Evolutionary conservation across 495 filamentous ascomycete genomes (phyloP), one percentile per base, ranked within the genome.

Genomic region (Aspergillus carlsbadensis): DNA sequence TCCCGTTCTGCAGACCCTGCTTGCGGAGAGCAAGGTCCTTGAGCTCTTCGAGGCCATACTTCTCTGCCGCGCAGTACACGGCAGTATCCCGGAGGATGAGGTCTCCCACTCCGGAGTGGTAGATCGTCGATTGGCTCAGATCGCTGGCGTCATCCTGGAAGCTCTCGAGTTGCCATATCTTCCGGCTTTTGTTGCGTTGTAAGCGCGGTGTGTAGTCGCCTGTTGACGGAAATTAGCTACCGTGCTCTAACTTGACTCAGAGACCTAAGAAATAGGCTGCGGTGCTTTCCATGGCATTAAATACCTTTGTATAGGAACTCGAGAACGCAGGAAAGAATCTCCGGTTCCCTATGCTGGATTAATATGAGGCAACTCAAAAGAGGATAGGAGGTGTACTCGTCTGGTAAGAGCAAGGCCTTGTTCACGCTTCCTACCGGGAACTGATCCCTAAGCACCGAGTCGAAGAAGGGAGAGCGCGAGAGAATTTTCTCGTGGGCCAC

Each of bases 31-130:
- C 84, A 69, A 97, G 81, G 61, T 82, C 81, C 80, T 96, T 92
- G 70, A 97, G 83, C 61, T 91, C 90, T 44, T 90, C 87, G 69
- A 97, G 81, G 61, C 83, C 87, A 73, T 89, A 96, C 66, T 84
- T 86, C 65, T 92, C 89, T 35, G 92, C 92, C 56, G 87, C 80
- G 70, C 92, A 97, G 82, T 97, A 97, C 64, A 97, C 83, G 58
- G 87, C 86, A 15, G 92, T 97, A 75, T 97, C 92, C 59, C 88
- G 85, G 56, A 97, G 85, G 63, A 97, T 72, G 56, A 87, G 71
- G 58, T 86, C 86, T 67, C 79, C 82, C 61, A 87, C 78, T 64
- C 83, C 84, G 57, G 82, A 63, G 70, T 84, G 81, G 69, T 86
- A 87, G 64, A 94, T 80, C 51, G 88, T 92, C 59, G 89, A 80